Base-by-base conservation (phyloP, 2,329 filamentous ascomycete genomes). In the Thelonectria olida region DNA sequence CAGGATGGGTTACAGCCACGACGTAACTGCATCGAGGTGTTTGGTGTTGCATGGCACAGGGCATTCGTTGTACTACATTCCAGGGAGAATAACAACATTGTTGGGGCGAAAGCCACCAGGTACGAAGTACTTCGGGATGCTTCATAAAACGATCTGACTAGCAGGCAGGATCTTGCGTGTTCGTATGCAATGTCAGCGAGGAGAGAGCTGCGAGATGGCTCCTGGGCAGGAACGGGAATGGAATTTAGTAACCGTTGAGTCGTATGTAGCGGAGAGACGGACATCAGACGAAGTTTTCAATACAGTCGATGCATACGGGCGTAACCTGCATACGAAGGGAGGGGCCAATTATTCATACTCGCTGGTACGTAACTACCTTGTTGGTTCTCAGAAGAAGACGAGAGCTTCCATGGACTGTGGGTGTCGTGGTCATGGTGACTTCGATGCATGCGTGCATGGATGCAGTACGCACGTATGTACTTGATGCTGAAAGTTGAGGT, bases 1-100 rank as follows among this genome's bases (percentile, higher is more conserved):
- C 39, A 3, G 23, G 31, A 20, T 52, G 41, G 52, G 34, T 49
- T 51, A 28, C 49, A 53, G 42, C 31, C 23, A 56, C 52, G 36
- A 39, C 28, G 51, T 8, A n/a, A 17, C 42, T 52, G 47, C 47
- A 51, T 17, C 52, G 39, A 45, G 28, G 39, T 23, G 31, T 23
- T 45, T 34, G 25, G 39, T 52, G 47, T 28, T 41, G 41, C 58
- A 52, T 45, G 10, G 38, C 45, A 54, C 38, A 23, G 15, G 25
- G 36, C 31, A 9, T 42, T 34, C 28, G 31, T 12, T 45, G 38
- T 44, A 20, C 20, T 20, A 42, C 45, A 50, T 51, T 45, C 39
- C 45, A 55, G 31, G 38, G 45, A 50, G 23, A 39, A 42, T 17
- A 41, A 47, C 41, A 15, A 5, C 31, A 34, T 34, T 34, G 31